Base-by-base conservation (phyloP, 192 early-diverging fungal species). In the Podila horticola region DNA sequence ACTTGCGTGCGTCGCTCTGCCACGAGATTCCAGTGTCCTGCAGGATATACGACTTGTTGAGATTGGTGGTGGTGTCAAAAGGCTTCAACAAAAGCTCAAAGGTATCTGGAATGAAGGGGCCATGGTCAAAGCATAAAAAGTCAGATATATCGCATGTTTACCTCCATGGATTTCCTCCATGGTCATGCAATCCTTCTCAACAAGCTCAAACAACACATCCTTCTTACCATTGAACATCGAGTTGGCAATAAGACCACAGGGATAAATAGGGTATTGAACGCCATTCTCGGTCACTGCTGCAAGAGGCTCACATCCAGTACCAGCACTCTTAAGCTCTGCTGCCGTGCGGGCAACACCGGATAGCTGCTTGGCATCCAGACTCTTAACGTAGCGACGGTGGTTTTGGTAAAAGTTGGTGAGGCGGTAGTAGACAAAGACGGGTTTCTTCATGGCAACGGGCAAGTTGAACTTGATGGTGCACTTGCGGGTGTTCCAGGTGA, bases 401-500 rank as follows among this genome's bases (percentile, higher is more conserved):
- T 99, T 99, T 83, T 99, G 98, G 83, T 97, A 99, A 84, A 99
- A 99, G 84, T 97, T 97, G 36, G 97, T 97, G 63, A 99, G 91
- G 58, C 94, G 86, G 74, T 98, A 98, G 84, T 99, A 99, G 61
- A 99, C 69, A 72, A 92, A 99, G 67, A 99, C 93, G 8, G 95
- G 94, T 7, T 90, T 67, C 58, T 87, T 88, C 82, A 99, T 75
- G 38, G 84, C 74, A 65, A 87, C 86, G 3, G 90, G 96, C 77
- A 91, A 69, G 36, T 86, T 91, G 75, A 89, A 95, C 70, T 88
- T 77, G 59, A 99, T 89, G 8, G 88, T 86, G 87, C 98, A 99
- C 0, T 74, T 86, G 65, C 28, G 69, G 0, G 65, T 67, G 0
- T 11, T n/a, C 72, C 67, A 74, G 1, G 68, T 58, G 5, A n/a